These are phyloP conservation scores for Cryphonectria radicalis DNA, from an alignment of 2,329 filamentous ascomycete genomes.

Conservation along the genomic window DNA sequence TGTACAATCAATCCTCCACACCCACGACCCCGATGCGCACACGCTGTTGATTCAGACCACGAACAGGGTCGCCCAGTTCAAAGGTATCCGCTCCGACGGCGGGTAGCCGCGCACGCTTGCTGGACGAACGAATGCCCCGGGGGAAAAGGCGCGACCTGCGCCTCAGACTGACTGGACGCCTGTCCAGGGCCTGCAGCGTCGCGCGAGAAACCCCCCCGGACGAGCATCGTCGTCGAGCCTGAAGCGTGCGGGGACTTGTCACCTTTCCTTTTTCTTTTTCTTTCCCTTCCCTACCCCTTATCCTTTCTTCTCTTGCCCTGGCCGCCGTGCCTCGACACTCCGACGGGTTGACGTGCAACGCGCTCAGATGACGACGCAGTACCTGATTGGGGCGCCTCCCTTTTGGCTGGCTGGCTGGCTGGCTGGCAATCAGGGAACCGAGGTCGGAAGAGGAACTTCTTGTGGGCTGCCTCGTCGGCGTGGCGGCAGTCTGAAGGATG, in stretches of 20 bases:
- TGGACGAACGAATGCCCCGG: conserved; percentile 12
- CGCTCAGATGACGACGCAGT: not conserved
- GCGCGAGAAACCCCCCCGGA: not conserved
- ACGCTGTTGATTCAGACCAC: conserved; percentile 9
- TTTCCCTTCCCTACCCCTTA: no score
- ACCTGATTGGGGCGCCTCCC: not conserved
- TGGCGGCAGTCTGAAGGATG: conserved; percentile 11
- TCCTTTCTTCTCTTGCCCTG: not conserved
- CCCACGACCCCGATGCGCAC: not conserved
- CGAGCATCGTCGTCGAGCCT: conserved; percentile 16
- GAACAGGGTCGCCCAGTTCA: conserved; percentile 15
- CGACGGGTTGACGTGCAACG: conserved; percentile 10
- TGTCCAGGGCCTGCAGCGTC: conserved; percentile 8
- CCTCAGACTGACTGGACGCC: conserved; percentile 15
- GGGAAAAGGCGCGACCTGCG: not conserved
- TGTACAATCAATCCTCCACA: no score
- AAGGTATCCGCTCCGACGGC: conserved; percentile 23
- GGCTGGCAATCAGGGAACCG: not conserved
- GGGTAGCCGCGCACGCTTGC: conserved; percentile 21
- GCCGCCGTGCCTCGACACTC: not conserved
- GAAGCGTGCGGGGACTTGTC: conserved; percentile 21
- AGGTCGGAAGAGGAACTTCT: conserved; percentile 9
- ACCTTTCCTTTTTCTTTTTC: conserved; percentile 1
- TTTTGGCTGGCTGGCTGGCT: not conserved
- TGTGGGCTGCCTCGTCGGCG: conserved; percentile 15